Evolutionary conservation across 495 filamentous ascomycete genomes (phyloP).

Genomic region (Glonium stellatum): DNA sequence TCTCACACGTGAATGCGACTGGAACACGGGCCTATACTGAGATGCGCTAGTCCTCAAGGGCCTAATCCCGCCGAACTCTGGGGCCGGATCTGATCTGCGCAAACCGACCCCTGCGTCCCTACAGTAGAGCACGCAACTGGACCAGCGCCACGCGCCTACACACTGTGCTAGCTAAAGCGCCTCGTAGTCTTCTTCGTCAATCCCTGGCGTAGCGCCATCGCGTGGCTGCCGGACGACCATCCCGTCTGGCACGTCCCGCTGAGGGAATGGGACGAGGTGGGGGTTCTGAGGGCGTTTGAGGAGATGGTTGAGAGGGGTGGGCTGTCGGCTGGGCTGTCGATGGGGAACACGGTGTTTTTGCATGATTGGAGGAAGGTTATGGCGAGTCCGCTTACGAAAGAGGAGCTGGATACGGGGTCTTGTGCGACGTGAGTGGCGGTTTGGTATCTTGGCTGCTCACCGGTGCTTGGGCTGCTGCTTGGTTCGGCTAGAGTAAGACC

Average conservation of each 20-base stretch:
- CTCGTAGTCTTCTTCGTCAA: constrained; percentile 23
- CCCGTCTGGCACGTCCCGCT: constrained; percentile 24
- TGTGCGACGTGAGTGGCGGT: no score
- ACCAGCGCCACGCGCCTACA: constrained; percentile 18
- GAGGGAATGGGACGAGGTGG: constrained; percentile 23
- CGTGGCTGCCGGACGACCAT: constrained; percentile 19
- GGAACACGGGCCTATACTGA: constrained; percentile 55
- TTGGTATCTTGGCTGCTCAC: no score
- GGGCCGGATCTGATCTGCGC: constrained; percentile 35
- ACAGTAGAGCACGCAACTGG: constrained; percentile 25
- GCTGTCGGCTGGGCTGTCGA: constrained; percentile 27
- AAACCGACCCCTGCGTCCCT: constrained; percentile 38
- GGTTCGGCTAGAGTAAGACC: no score
- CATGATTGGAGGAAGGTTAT: constrained; percentile 38
- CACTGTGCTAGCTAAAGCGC: constrained; percentile 16
- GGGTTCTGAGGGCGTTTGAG: constrained; percentile 32
- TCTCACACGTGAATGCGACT: constrained; percentile 45
- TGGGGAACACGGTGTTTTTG: constrained; percentile 33
- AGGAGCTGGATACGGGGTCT: constrained; percentile 16
- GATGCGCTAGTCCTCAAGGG: constrained; percentile 38
- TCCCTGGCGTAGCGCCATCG: constrained; percentile 26
- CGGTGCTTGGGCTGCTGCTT: no score
- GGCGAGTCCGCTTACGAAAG: constrained; percentile 22
- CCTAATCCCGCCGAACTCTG: constrained; percentile 34
- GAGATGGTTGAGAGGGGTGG: constrained; percentile 30